phyloP scores from a whole-genome alignment of 805 yeast species.

The Yarrowia osloensis region DNA sequence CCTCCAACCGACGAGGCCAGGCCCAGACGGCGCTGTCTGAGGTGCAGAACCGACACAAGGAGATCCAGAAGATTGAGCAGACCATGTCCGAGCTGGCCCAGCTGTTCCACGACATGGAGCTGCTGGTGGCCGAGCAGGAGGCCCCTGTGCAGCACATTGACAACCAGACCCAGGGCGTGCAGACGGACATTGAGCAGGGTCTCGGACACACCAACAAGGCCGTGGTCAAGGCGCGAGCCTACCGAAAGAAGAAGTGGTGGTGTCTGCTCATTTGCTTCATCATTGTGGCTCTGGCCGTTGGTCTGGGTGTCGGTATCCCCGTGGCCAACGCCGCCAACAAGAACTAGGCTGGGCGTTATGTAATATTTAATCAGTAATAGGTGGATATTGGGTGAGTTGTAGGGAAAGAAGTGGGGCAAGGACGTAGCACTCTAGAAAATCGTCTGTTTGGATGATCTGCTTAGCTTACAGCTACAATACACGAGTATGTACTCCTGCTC shows the following conservation, averaged over 20 bases:
- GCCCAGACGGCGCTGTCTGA: conserved; percentile 94
- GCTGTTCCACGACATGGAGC: conserved; percentile 94
- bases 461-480: no score
- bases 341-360: conserved; percentile 5
- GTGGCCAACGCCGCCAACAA: conserved; percentile 4
- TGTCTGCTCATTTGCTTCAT: conserved; percentile 58
- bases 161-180: conserved; percentile 78
- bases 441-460: no score
- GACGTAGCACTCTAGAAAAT: not conserved
- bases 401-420: not conserved
- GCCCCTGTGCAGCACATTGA: conserved; percentile 80
- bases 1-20: conserved; percentile 53
- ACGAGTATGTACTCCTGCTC: no score
- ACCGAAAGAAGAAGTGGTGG: conserved; percentile 89
- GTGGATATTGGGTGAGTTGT: not conserved
- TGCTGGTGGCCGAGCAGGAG: conserved; percentile 93
- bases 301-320: conserved; percentile 27
- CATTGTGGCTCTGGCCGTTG: conserved; percentile 25
- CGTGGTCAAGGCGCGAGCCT: conserved; percentile 80
- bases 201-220: conserved; percentile 93
- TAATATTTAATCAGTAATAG: conserved; percentile 26
- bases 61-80: conserved; percentile 89
- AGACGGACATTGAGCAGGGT: conserved; percentile 89
- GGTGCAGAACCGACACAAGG: conserved; percentile 94
- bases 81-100: conserved; percentile 95